phyloP scores from a whole-genome alignment of 2,329 filamentous ascomycete genomes.

The Metarhizium humberi region DNA sequence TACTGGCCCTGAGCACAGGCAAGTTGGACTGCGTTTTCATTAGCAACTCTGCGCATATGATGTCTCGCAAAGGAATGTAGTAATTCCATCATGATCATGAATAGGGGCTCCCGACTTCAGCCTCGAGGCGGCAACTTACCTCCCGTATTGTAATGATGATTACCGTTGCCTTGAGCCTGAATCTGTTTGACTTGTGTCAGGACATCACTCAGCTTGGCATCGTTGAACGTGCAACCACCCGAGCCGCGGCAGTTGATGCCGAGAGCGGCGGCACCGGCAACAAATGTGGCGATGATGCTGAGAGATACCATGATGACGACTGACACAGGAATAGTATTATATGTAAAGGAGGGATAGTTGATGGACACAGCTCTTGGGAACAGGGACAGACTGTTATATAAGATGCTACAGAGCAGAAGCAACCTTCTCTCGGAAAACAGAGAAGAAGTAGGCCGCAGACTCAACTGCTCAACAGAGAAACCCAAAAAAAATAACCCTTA shows the following conservation, averaged over 20 bases:
- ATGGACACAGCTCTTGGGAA: too few species aligned
- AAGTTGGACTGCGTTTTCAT: conserved; percentile 7
- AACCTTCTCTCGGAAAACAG: not conserved
- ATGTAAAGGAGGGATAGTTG: too few species aligned
- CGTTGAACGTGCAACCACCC: conserved; percentile 8
- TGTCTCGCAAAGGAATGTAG: too few species aligned
- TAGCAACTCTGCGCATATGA: not conserved
- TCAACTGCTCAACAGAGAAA: not conserved
- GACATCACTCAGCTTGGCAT: conserved; percentile 6
- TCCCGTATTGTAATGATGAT: conserved; percentile 6
- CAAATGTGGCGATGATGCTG: conserved; percentile 4
- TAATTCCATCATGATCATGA: too few species aligned
- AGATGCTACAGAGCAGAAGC: not conserved
- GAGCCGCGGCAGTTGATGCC: conserved; percentile 13
- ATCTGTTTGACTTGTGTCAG: conserved; percentile 8
- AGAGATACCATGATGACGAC: not conserved
- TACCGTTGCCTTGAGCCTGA: conserved; percentile 7
- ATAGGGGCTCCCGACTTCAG: too few species aligned
- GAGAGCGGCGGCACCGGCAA: conserved; percentile 5
- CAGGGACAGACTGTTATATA: not conserved
- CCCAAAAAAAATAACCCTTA: not conserved
- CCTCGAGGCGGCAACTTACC: conserved; percentile 1
- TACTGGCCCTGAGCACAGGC: conserved; percentile 9
- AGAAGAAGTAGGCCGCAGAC: not conserved
- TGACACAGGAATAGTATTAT: not conserved